These are phyloP conservation scores for Sclerotinia spermophila DNA, from an alignment of 2,329 filamentous ascomycete species.

Conservation along the genomic window DNA sequence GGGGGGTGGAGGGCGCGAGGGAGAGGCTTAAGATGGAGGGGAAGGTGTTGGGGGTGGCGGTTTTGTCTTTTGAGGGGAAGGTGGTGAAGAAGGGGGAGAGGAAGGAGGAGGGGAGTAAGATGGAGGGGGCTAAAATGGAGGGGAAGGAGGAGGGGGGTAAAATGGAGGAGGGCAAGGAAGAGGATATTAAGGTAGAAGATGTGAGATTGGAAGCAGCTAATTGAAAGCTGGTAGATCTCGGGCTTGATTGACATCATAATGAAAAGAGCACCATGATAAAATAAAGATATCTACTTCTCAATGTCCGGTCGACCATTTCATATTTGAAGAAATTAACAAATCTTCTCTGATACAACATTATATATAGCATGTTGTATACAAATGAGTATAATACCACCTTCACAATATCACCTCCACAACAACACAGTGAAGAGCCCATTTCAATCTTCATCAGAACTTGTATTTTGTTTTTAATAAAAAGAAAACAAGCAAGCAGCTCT, in stretches of 20 bases:
- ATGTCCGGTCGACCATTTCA: neutral
- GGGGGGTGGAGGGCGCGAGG: conserved; percentile 39
- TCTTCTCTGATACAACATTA: neutral
- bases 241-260: neutral
- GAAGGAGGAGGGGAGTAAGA: neutral
- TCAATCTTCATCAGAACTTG: neutral
- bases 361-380: neutral
- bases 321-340: neutral
- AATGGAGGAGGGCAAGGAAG: neutral
- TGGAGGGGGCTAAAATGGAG: no score
- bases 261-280: neutral
- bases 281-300: neutral
- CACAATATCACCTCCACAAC: neutral
- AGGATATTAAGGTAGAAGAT: neutral
- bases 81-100: neutral
- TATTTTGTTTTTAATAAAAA: no score
- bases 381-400: neutral
- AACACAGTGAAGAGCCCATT: neutral
- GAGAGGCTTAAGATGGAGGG: conserved; percentile 48
- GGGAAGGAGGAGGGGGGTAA: neutral
- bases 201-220: neutral
- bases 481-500: no score
- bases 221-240: neutral
- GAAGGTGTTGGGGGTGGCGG: conserved; percentile 41
- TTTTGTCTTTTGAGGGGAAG: conserved; percentile 45